phyloP scores from a whole-genome alignment of 306 rosid species.

The Phaseolus lunatus region DNA sequence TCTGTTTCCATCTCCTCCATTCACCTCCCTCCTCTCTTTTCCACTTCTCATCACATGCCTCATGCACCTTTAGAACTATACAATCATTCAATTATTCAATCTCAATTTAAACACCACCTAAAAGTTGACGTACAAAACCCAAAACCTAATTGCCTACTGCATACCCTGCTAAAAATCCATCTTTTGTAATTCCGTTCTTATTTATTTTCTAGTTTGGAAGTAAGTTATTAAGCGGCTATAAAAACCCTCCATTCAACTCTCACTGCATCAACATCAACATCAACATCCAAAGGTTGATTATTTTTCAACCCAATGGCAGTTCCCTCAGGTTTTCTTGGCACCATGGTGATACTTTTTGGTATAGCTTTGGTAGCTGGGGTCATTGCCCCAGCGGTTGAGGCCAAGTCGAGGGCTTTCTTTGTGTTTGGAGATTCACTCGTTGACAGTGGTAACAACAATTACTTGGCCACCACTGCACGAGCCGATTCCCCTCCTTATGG shows the following conservation, averaged over 20 bases:
- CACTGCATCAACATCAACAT: slow-evolving; percentile 15
- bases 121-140: slow-evolving; percentile 29
- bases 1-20: slow-evolving; percentile 9
- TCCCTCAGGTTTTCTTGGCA: slow-evolving; percentile 11
- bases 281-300: neutral
- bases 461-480: slow-evolving; percentile 62
- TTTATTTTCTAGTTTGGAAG: neutral
- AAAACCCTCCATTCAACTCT: slow-evolving; percentile 18
- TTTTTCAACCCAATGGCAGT: slow-evolving; percentile 35
- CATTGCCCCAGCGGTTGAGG: slow-evolving; percentile 39
- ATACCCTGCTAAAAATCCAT: neutral
- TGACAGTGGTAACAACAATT: slow-evolving; percentile 75
- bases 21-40: neutral
- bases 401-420: slow-evolving; percentile 58
- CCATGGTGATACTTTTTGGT: slow-evolving; percentile 3
- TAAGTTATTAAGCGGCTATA: slow-evolving; percentile 34
- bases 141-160: neutral
- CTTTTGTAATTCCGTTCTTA: no score
- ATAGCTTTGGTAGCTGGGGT: slow-evolving; percentile 23
- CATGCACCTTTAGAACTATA: slow-evolving; percentile 32
- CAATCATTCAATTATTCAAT: slow-evolving; percentile 35
- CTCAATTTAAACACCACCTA: slow-evolving; percentile 41
- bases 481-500: slow-evolving; percentile 81
- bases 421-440: slow-evolving; percentile 78
- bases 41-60: slow-evolving; percentile 41